phyloP scores from a whole-genome alignment of 257 asterid genomes.

The Craterostigma plantagineum region DNA sequence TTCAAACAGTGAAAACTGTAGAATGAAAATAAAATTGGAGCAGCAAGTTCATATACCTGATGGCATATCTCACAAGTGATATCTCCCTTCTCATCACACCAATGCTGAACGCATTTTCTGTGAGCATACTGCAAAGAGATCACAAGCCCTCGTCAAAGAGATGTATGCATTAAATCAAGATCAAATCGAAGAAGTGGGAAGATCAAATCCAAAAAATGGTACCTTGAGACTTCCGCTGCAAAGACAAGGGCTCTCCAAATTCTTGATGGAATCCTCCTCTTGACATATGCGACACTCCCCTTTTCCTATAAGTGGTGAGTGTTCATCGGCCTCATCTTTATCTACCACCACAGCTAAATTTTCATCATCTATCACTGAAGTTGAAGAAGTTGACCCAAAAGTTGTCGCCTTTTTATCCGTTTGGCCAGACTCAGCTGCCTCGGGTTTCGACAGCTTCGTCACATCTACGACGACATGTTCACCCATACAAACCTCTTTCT shows the following conservation, averaged over 20 bases:
- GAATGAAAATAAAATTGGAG: background rate
- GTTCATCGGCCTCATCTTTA: slow-evolving; percentile 33
- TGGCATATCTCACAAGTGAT: slow-evolving; percentile 48
- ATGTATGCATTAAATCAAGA: background rate
- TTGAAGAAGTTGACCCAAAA: slow-evolving; percentile 29
- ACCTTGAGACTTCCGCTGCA: slow-evolving; percentile 97
- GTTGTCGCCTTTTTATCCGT: slow-evolving; percentile 19
- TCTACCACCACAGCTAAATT: slow-evolving; percentile 27
- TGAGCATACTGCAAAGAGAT: slow-evolving; percentile 33
- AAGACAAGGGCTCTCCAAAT: slow-evolving; percentile 88
- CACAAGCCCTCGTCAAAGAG: slow-evolving; percentile 2
- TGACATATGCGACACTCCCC: slow-evolving; percentile 97
- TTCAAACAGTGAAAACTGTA: background rate
- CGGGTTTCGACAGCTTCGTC: slow-evolving; percentile 32
- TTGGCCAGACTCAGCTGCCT: slow-evolving; percentile 14
- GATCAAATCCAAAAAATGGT: background rate
- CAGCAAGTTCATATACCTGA: slow-evolving; percentile 16
- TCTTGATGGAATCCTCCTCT: slow-evolving; percentile 72
- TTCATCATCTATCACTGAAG: slow-evolving; percentile 15
- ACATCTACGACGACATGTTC: slow-evolving; percentile 44
- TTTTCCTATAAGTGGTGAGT: slow-evolving; percentile 35
- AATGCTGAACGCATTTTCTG: slow-evolving; percentile 42
- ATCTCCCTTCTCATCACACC: slow-evolving; percentile 53
- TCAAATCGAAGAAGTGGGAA: background rate
- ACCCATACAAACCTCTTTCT: slow-evolving; percentile 31